These are phyloP conservation scores for Plasmopara muralis DNA, from an alignment of 352 stramenopile species.

Conservation along the genomic window DNA sequence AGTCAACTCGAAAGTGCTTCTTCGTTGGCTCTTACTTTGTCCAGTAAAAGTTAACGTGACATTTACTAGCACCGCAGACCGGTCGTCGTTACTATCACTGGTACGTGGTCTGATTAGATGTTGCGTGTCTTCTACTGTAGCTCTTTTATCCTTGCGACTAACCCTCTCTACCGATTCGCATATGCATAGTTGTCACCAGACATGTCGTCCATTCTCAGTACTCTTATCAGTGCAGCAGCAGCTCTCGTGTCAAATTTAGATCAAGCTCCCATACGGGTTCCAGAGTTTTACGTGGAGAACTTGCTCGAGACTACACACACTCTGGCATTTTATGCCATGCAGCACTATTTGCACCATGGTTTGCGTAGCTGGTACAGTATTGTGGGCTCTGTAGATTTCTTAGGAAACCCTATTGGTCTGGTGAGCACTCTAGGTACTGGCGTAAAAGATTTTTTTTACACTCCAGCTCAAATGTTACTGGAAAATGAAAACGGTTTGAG, in stretches of 20 bases:
- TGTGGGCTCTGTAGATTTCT: slow-evolving; percentile 84
- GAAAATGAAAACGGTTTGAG: slow-evolving; percentile 82
- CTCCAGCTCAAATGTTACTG: slow-evolving; percentile 88
- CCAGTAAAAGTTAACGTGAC: slow-evolving; percentile 84
- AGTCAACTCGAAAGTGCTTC: slow-evolving; percentile 62
- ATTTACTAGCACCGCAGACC: slow-evolving; percentile 81
- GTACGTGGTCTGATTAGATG: slow-evolving; percentile 22
- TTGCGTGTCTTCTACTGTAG: neutral
- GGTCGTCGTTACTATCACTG: slow-evolving; percentile 72
- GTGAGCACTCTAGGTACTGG: slow-evolving; percentile 85
- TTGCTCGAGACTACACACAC: slow-evolving; percentile 82
- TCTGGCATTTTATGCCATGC: slow-evolving; percentile 77
- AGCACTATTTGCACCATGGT: slow-evolving; percentile 82
- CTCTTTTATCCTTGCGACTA: neutral
- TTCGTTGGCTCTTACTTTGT: slow-evolving; percentile 75
- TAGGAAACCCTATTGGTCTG: slow-evolving; percentile 88
- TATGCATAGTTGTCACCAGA: slow-evolving; percentile 60
- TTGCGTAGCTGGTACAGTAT: slow-evolving; percentile 84
- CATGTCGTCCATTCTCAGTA: slow-evolving; percentile 72
- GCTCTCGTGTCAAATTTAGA: slow-evolving; percentile 82
- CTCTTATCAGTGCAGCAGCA: slow-evolving; percentile 71
- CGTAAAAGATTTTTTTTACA: slow-evolving; percentile 94
- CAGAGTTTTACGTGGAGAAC: slow-evolving; percentile 88
- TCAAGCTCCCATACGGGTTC: slow-evolving; percentile 80
- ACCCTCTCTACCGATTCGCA: slow-evolving; percentile 4